Percentiles rank a stretch among this genome's conserved stretches.
These are phyloP conservation scores for Hapsidospora chrysogenum DNA, from an alignment of 495 filamentous ascomycete species.

Conservation along the genomic window DNA sequence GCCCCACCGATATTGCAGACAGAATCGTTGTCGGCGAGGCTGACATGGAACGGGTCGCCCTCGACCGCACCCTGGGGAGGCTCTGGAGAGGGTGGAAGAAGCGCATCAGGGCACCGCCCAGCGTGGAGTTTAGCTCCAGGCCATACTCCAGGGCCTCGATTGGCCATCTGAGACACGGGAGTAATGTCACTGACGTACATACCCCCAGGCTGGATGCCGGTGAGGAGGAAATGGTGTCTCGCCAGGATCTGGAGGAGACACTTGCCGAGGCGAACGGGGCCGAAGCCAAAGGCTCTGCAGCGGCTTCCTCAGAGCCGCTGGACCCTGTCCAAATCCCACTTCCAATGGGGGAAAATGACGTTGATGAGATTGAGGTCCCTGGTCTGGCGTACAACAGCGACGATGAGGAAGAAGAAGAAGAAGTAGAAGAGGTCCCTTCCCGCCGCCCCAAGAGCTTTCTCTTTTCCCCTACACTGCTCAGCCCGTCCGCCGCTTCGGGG, in stretches of 20 bases:
- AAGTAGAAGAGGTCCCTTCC: conserved; percentile 13
- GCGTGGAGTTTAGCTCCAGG: conserved; percentile 9
- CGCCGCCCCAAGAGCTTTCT: neutral
- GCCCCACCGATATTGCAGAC: conserved; percentile 28
- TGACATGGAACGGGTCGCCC: conserved; percentile 84
- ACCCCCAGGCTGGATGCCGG: neutral
- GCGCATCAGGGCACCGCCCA: conserved; percentile 39
- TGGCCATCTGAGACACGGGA: conserved; percentile 19
- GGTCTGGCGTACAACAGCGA: conserved; percentile 42
- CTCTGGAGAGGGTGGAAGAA: conserved; percentile 96
- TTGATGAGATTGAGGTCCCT: conserved; percentile 58
- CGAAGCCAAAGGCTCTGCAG: conserved; percentile 2
- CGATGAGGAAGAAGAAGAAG: conserved; percentile 36
- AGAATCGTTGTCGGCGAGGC: conserved; percentile 70
- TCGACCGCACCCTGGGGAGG: conserved; percentile 72
- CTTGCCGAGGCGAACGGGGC: conserved; percentile 1
- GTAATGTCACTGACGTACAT: conserved; percentile 5
- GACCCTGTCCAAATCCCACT: conserved; percentile 33
- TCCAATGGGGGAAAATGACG: conserved; percentile 49
- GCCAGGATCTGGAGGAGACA: conserved; percentile 6
- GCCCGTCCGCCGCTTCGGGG: too few relatives aligned
- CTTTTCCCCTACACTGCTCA: too few relatives aligned
- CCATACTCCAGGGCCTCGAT: conserved; percentile 25
- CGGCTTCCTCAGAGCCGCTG: neutral
- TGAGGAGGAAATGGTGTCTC: conserved; percentile 9